phyloP scores from a whole-genome alignment of 306 rosid species.

The Cicer judaicum region DNA sequence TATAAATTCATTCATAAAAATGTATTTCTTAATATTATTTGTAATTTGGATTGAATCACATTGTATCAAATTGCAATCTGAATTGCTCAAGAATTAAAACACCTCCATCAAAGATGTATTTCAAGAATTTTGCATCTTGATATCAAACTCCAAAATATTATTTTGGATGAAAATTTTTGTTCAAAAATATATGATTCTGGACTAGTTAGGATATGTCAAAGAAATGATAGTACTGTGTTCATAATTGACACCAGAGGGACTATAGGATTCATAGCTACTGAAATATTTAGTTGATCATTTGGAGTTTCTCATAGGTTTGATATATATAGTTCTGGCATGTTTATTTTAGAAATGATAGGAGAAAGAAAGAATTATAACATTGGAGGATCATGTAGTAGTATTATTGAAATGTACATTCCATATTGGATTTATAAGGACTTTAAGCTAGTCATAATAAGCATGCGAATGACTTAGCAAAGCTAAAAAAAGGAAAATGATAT shows the following conservation, averaged over 20 bases:
- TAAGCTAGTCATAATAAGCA: neutral
- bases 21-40: neutral
- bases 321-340: neutral
- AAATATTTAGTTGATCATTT: conserved; percentile 32
- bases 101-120: conserved; percentile 36
- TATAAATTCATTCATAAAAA: conserved; percentile 41
- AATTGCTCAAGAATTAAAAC: conserved; percentile 39
- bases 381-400: neutral
- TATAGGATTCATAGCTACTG: neutral
- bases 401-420: neutral
- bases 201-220: conserved; percentile 43
- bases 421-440: conserved; percentile 40
- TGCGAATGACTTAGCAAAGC: neutral
- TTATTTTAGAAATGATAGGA: too few species aligned
- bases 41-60: conserved; percentile 30
- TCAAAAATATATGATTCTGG: conserved; percentile 53
- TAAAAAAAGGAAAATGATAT: conserved; percentile 39
- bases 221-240: conserved; percentile 42
- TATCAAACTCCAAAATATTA: conserved; percentile 44
- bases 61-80: conserved; percentile 41
- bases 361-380: neutral
- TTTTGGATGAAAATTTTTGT: conserved; percentile 35
- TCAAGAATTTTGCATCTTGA: conserved; percentile 37
- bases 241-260: neutral
- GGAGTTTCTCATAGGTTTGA: conserved; percentile 47